Evolutionary conservation across 345 rosid species (phyloP), one percentile per base, ranked within the genome.

Genomic region (Pistacia vera): DNA sequence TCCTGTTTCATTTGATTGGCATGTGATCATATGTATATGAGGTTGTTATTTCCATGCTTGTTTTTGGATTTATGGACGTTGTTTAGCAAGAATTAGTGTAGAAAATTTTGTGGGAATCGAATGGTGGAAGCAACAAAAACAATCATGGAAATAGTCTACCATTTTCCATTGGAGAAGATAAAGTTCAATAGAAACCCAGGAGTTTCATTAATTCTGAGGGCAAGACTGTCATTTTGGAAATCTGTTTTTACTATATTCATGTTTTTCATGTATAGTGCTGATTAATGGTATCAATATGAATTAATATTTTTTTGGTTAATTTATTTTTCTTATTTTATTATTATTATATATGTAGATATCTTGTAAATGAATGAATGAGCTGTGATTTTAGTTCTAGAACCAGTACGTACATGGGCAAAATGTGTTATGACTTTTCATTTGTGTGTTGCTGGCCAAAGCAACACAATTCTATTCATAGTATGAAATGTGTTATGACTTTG

Each of bases 11-110:
- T 54, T 54, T 13, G n/a, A 13, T 16, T 2, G 18, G 57, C 1
- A 54, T 54, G 18, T 54, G 4, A 54, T 3, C 5, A 14, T 22
- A 22, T 54, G 18, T 58, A 7, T 25, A 58, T 22, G 35, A 8
- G 72, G 59, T 68, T 75, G 75, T 88, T 63, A 89, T 89, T 89
- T 87, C 87, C 88, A 78, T 71, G 80, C 82, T 81, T 84, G 88
- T 87, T 80, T 87, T 80, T 75, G 74, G 16, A 33, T 33, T 6
- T 18, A 16, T 11, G 11, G 12, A 3, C n/a, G 58, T 6, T 22
- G 13, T 68, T 46, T 62, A 36, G 46, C 46, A 4, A 10, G 18
- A 28, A 10, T 3, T 60, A 33, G 6, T 1, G n/a, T 73, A 20
- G 52, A 8, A 22, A 10, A 1, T 56, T 72, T 72, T 41, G 75